Evolutionary conservation across 202 grass and related monocot species (phyloP).

Genomic region (Setaria viridis): DNA sequence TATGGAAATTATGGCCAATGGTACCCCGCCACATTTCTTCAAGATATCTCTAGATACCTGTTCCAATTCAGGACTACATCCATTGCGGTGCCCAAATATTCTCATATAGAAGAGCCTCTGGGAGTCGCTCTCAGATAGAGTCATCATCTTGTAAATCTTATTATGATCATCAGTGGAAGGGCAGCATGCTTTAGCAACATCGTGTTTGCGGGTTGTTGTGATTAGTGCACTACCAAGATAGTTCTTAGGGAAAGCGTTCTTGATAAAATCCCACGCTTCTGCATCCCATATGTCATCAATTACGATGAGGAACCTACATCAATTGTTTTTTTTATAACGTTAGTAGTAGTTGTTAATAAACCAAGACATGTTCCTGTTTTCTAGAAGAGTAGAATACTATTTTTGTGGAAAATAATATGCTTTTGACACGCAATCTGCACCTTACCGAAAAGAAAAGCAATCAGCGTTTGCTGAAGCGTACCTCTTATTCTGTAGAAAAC

Average conservation of each 20-base stretch:
- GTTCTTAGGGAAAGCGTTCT: neutral
- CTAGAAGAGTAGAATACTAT: no score
- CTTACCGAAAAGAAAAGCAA: neutral
- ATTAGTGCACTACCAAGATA: slow-evolving; percentile 26
- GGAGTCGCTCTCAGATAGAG: slow-evolving; percentile 6
- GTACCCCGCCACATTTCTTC: slow-evolving; percentile 39
- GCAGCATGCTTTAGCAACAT: neutral
- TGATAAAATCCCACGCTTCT: neutral
- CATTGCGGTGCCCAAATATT: neutral
- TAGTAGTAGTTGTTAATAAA: no score
- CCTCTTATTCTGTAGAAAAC: neutral
- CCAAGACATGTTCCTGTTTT: no score
- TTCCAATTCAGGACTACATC: neutral
- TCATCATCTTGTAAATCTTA: slow-evolving; percentile 16
- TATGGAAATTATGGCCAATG: slow-evolving; percentile 20
- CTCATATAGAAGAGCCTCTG: neutral
- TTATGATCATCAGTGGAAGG: neutral
- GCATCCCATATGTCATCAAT: slow-evolving; percentile 40
- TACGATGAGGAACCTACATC: slow-evolving; percentile 32
- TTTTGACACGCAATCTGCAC: no score
- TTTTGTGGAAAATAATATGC: no score
- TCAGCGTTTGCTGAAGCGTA: neutral
- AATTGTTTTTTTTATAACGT: no score
- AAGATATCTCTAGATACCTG: slow-evolving; percentile 30
- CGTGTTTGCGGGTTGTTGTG: slow-evolving; percentile 20